Evolutionary conservation across 805 yeast species (phyloP).

Genomic region (Wickerhamomyces ciferrii): DNA sequence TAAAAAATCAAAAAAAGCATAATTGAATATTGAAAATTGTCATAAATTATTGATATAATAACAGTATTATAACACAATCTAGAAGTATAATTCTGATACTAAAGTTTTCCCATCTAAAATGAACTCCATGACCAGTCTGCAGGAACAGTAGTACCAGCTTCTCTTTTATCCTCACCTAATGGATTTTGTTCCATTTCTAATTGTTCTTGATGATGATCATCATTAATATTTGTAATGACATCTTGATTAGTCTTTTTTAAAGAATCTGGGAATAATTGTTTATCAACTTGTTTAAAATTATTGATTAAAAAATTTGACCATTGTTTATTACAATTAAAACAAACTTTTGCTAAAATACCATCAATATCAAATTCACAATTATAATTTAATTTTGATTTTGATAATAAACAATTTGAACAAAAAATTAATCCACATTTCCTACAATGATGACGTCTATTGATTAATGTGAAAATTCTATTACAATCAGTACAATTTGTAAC

Average conservation of each 20-base stretch:
- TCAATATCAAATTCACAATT: conserved; percentile 41
- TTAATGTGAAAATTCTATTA: conserved; percentile 51
- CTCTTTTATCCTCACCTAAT: not conserved
- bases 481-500: conserved; percentile 59
- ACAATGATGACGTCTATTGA: conserved; percentile 68
- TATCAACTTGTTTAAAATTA: conserved; percentile 15
- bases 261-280: conserved; percentile 9
- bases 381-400: conserved; percentile 38
- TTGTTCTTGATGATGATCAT: not conserved
- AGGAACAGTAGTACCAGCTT: conserved; percentile 37
- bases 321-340: conserved; percentile 49
- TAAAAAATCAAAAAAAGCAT: too few relatives aligned
- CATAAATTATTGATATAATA: too few relatives aligned
- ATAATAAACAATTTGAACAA: conserved; percentile 55
- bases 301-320: conserved; percentile 37
- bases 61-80: not conserved
- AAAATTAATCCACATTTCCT: conserved; percentile 68
- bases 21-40: too few relatives aligned
- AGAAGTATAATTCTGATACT: too few relatives aligned
- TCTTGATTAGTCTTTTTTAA: conserved; percentile 4
- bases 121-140: conserved; percentile 68
- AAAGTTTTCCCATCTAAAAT: too few relatives aligned
- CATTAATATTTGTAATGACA: not conserved
- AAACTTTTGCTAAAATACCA: conserved; percentile 55
- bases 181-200: not conserved